Evolutionary conservation across 441 rosid genomes (phyloP), one percentile per base, ranked within the genome.

Genomic region (Mallotus repandus): DNA sequence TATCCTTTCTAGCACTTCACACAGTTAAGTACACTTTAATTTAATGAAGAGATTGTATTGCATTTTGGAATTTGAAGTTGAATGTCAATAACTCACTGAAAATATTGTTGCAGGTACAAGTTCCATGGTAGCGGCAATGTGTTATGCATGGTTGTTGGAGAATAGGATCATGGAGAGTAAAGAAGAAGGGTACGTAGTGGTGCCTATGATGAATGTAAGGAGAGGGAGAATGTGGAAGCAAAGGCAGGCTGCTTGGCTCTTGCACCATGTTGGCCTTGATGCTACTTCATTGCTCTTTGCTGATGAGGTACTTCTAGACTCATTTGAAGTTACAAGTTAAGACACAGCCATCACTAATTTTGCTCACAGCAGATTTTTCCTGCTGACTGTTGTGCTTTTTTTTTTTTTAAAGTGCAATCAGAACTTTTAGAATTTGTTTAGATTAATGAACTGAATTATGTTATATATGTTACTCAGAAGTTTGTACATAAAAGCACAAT

Each of bases 191-290:
- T 50, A 43, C 18, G 67, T 84, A 22, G 84, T 71, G 57, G 84
- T 81, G 53, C 94, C 94, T 12, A 84, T 86, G 72, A 87, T 89
- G 86, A 89, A 85, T 62, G 45, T 86, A 13, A 84, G 60, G 75
- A 89, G 94, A 78, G 63, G 53, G 1, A 84, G 64, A 66, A 87
- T 89, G 94, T 85, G 90, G 91, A 81, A 84, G 75, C 88, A 81
- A 43, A 64, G 74, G 65, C 89, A 86, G 76, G 84, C 88, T 16
- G 91, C 91, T 76, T 89, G 91, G 91, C 85, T 89, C 63, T 87
- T 87, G 76, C 83, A 78, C 74, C 87, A 83, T 61, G 82, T 83
- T 53, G 94, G 87, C 67, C 84, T 89, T 32, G 88, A 89, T 67
- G 79, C 83, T 18, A 58, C 80, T 13, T 81, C 91, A 0, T 71